phyloP scores from a whole-genome alignment of 202 grass and related monocot genomes.

The Dendrocalamus latiflorus region DNA sequence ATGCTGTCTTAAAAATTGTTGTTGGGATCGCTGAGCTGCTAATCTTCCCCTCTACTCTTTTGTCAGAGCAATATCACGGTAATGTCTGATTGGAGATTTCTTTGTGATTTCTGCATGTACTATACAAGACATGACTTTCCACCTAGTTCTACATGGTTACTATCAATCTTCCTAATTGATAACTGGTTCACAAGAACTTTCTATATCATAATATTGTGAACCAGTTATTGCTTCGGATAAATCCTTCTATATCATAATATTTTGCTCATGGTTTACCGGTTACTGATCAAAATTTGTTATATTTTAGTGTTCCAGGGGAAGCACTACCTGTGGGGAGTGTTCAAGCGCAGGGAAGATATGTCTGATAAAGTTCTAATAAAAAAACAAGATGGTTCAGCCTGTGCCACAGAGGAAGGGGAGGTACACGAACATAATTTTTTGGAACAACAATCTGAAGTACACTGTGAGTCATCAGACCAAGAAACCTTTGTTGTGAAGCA shows the following conservation, averaged over 20 bases:
- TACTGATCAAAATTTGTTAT: conserved; percentile 10
- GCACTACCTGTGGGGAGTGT: conserved; percentile 69
- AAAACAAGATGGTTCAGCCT: conserved; percentile 21
- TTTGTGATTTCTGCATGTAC: background rate
- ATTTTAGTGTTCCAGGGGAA: conserved; percentile 48
- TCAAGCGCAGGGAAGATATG: conserved; percentile 32
- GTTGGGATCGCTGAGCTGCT: conserved; percentile 55
- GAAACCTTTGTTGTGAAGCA: conserved; percentile 8
- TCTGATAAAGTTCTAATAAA: background rate
- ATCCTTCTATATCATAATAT: background rate
- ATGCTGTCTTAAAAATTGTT: conserved; percentile 45
- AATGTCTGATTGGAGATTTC: background rate
- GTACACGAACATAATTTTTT: background rate
- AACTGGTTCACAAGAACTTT: too few species aligned
- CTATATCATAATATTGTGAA: too few species aligned
- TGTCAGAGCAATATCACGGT: conserved; percentile 54
- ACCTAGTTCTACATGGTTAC: background rate
- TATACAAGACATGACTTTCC: background rate
- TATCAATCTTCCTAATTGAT: background rate
- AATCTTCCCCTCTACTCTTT: conserved; percentile 58
- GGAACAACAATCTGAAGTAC: background rate
- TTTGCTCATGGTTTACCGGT: background rate
- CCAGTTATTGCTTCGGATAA: background rate
- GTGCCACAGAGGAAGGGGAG: background rate
- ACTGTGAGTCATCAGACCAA: background rate